These are phyloP conservation scores for Calycina herbarum DNA, from an alignment of 2,329 filamentous ascomycete genomes.

Conservation along the genomic window DNA sequence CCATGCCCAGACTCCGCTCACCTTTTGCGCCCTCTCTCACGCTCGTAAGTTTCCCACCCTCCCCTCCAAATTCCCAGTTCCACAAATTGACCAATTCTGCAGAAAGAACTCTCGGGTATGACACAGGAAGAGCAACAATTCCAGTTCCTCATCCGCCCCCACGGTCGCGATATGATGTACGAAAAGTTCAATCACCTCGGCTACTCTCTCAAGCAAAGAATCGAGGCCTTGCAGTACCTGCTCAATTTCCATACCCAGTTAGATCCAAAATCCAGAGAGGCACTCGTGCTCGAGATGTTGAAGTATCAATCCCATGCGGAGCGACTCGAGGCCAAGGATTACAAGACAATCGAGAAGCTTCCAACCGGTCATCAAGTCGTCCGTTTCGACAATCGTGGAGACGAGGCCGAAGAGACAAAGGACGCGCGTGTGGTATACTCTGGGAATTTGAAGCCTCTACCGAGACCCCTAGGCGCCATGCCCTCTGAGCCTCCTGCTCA, in stretches of 20 bases:
- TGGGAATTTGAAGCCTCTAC: neutral
- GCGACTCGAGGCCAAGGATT: neutral
- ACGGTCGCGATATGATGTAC: neutral
- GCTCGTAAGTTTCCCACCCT: neutral
- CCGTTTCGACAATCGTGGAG: neutral
- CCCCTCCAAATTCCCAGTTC: neutral
- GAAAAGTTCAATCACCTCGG: neutral
- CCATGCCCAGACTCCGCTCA: too few species aligned
- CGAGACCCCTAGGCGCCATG: neutral
- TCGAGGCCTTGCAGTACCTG: neutral
- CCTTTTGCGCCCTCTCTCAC: neutral
- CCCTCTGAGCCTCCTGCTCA: neutral
- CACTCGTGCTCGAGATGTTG: neutral
- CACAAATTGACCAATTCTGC: neutral
- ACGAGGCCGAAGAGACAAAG: neutral
- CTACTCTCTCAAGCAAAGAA: neutral
- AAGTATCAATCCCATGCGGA: neutral
- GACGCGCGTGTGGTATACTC: neutral
- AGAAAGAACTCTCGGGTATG: neutral
- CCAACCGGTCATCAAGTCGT: neutral
- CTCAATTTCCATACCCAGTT: neutral
- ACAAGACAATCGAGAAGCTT: neutral
- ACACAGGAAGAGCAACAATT: neutral
- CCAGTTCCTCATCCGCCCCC: neutral
- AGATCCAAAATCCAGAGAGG: neutral